A percentile compares a stretch with the other conserved stretches of the same genome.
phyloP scores from a whole-genome alignment of 352 stramenopile genomes.

The Bremia lactucae region DNA sequence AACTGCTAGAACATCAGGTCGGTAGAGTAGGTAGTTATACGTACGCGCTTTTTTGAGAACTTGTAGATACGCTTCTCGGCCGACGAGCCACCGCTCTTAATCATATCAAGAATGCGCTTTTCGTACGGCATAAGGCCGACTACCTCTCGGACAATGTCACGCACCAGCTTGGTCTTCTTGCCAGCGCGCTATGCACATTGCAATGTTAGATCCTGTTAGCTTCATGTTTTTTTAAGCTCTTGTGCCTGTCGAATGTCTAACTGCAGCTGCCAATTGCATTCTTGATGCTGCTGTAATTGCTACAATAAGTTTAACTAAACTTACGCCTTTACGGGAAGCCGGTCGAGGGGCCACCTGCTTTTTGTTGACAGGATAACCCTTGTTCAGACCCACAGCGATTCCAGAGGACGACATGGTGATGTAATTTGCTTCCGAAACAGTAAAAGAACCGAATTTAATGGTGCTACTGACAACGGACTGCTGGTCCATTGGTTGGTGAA shows the following conservation, averaged over 20 bases:
- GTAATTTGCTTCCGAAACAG: constrained; percentile 78
- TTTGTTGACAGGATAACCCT: constrained; percentile 89
- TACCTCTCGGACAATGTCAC: constrained; percentile 95
- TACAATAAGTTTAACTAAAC: too few relatives aligned
- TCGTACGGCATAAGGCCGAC: constrained; percentile 98
- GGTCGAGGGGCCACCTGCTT: constrained; percentile 79
- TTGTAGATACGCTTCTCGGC: constrained; percentile 99
- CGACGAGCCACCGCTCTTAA: constrained; percentile 95
- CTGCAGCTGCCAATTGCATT: neutral
- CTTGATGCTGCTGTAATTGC: too few relatives aligned
- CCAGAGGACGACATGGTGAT: constrained; percentile 82
- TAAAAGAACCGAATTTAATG: constrained; percentile 80
- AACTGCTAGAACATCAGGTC: neutral
- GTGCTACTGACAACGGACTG: constrained; percentile 6
- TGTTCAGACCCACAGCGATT: constrained; percentile 88
- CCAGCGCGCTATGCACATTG: constrained; percentile 43
- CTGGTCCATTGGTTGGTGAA: constrained; percentile 26
- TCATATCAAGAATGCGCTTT: constrained; percentile 99
- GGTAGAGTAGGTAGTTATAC: constrained; percentile 15
- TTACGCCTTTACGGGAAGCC: constrained; percentile 86
- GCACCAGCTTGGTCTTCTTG: constrained; percentile 93
- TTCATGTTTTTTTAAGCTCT: neutral
- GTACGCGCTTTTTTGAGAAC: constrained; percentile 95
- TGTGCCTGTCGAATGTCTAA: neutral
- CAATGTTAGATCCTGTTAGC: constrained; percentile 10